These are phyloP conservation scores for Leccinum cinnamomeum DNA, from an alignment of 1,284 basidiomycete genomes.

Conservation along the genomic window DNA sequence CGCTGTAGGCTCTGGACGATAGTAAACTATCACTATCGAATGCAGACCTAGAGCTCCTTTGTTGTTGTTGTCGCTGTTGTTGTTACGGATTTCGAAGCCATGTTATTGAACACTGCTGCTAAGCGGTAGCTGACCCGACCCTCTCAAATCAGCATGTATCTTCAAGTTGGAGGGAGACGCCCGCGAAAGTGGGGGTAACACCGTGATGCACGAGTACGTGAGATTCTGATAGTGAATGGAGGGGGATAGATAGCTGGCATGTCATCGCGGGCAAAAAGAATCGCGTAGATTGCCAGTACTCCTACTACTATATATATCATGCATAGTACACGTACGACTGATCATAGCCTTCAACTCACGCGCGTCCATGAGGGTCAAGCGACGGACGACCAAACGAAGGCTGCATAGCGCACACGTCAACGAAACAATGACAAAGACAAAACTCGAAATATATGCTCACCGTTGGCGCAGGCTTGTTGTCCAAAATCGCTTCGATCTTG, in stretches of 20 bases:
- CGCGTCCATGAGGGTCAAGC: constrained; percentile 34
- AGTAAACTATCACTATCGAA: too few species aligned
- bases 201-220: too few species aligned
- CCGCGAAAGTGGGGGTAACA: too few species aligned
- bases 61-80: not conserved
- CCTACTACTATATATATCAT: not conserved
- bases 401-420: not conserved
- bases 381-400: constrained; percentile 28
- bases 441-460: constrained; percentile 24
- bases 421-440: not conserved
- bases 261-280: not conserved
- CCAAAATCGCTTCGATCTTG: constrained; percentile 58
- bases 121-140: too few species aligned
- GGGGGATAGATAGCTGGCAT: not conserved
- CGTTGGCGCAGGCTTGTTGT: constrained; percentile 38
- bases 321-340: not conserved
- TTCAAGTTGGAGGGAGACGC: too few species aligned
- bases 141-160: too few species aligned
- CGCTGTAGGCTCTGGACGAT: not conserved
- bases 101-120: too few species aligned
- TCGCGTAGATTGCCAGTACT: not conserved
- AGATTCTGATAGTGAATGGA: not conserved
- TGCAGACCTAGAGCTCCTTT: not conserved
- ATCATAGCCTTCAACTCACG: constrained; percentile 6
- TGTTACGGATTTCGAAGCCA: too few species aligned